Evolutionary conservation across 441 rosid genomes (phyloP).

Genomic region (Melastoma candidum): DNA sequence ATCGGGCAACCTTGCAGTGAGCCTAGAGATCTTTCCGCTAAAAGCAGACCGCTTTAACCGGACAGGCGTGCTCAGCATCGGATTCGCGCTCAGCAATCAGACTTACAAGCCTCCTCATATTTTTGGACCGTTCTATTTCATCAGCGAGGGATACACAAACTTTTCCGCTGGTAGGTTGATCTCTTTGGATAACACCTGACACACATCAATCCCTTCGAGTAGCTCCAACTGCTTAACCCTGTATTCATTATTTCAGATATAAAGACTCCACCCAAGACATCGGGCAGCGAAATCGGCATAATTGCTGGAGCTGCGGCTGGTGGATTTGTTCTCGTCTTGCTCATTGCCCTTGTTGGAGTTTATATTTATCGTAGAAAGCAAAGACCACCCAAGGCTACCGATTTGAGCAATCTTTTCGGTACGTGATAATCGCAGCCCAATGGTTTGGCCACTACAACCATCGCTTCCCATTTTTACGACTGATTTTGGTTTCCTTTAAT

Average conservation of each 20-base stretch:
- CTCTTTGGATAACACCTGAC: neutral
- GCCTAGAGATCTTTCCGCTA: slow-evolving; percentile 41
- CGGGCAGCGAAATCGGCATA: slow-evolving; percentile 25
- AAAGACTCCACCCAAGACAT: slow-evolving; percentile 20
- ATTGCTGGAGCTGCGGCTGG: slow-evolving; percentile 51
- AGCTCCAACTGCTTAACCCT: slow-evolving; percentile 2
- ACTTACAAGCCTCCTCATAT: slow-evolving; percentile 33
- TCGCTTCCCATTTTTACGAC: neutral
- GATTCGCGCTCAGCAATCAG: slow-evolving; percentile 40
- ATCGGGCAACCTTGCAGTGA: slow-evolving; percentile 26
- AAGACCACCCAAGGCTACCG: slow-evolving; percentile 55
- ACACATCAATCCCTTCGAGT: neutral
- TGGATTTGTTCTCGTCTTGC: slow-evolving; percentile 34
- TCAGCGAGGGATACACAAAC: slow-evolving; percentile 8
- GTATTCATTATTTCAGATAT: slow-evolving; percentile 5
- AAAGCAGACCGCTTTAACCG: slow-evolving; percentile 26
- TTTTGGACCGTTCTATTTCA: slow-evolving; percentile 54
- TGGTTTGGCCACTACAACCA: neutral
- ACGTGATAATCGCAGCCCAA: slow-evolving; percentile 5
- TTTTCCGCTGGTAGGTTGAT: slow-evolving; percentile 31
- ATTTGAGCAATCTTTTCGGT: slow-evolving; percentile 62
- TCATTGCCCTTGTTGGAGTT: slow-evolving; percentile 47
- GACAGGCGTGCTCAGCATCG: slow-evolving; percentile 23
- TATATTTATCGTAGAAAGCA: slow-evolving; percentile 57
- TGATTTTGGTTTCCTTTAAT: slow-evolving; percentile 3